Conservation (phyloP, 257 asterid species). For the Vinca minor region DNA sequence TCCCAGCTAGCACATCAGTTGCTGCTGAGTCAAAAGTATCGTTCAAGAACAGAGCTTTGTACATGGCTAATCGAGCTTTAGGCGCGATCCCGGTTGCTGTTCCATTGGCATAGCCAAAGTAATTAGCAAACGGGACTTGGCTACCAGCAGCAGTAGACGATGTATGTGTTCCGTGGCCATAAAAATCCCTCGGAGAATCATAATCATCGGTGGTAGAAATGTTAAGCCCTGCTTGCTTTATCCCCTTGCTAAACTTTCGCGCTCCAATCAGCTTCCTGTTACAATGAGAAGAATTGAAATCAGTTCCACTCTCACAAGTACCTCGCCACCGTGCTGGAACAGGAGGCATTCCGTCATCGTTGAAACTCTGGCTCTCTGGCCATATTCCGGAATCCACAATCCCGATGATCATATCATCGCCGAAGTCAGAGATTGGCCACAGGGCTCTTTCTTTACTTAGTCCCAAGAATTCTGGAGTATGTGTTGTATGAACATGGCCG, state of each 20-base stretch:
- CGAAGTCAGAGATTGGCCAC: slow-evolving; percentile 5
- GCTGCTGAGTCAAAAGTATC: not conserved
- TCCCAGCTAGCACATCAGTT: slow-evolving; percentile 12
- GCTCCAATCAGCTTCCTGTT: slow-evolving; percentile 18
- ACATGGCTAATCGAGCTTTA: slow-evolving; percentile 15
- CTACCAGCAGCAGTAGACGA: slow-evolving; percentile 16
- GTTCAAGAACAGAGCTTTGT: slow-evolving; percentile 9
- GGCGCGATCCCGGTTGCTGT: slow-evolving; percentile 21
- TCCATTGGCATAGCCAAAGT: slow-evolving; percentile 18
- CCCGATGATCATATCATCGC: slow-evolving; percentile 15
- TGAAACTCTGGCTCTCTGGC: slow-evolving; percentile 18
- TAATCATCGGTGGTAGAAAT: slow-evolving; percentile 15
- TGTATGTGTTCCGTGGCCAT: slow-evolving; percentile 20
- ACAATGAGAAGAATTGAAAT: slow-evolving; percentile 14
- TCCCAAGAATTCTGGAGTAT: slow-evolving; percentile 13
- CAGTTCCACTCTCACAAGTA: slow-evolving; percentile 12
- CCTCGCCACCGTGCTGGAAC: slow-evolving; percentile 15
- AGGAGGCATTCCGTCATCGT: slow-evolving; percentile 13
- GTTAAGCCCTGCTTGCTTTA: slow-evolving; percentile 6
- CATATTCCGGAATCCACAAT: slow-evolving; percentile 17
- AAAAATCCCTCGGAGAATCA: slow-evolving; percentile 16
- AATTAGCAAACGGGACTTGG: slow-evolving; percentile 7
- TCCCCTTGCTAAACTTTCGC: slow-evolving; percentile 9
- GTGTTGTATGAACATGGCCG: slow-evolving; percentile 25
- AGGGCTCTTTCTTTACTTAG: not conserved